A percentile compares a stretch with the other conserved stretches of the same genome.
These are phyloP conservation scores for Cucurbita moschata DNA, from an alignment of 306 rosid genomes.

Conservation along the genomic window DNA sequence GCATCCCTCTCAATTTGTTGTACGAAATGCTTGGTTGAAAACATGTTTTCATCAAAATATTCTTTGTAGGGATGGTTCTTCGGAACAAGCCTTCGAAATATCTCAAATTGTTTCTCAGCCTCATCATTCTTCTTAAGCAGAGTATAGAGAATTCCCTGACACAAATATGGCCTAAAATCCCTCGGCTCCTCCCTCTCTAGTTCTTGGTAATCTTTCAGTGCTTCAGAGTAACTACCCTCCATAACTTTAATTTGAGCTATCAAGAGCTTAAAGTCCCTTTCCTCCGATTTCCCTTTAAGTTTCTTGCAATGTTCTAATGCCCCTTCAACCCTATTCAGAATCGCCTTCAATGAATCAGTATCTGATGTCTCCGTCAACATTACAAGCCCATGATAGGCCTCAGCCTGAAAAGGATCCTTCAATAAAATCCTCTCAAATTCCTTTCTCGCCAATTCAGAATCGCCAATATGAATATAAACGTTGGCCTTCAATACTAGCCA, in stretches of 20 bases:
- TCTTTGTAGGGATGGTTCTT: slow-evolving; percentile 66
- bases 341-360: slow-evolving; percentile 12
- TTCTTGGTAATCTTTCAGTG: slow-evolving; percentile 60
- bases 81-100: slow-evolving; percentile 57
- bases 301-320: slow-evolving; percentile 35
- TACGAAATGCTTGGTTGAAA: slow-evolving; percentile 35
- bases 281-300: slow-evolving; percentile 30
- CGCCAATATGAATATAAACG: slow-evolving; percentile 28
- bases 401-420: slow-evolving; percentile 42
- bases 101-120: slow-evolving; percentile 67
- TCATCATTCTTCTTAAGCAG: slow-evolving; percentile 56
- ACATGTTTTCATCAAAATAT: slow-evolving; percentile 64
- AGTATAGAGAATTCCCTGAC: slow-evolving; percentile 78
- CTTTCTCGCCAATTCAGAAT: slow-evolving; percentile 27
- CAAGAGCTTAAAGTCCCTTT: slow-evolving; percentile 76
- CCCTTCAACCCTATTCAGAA: slow-evolving; percentile 36
- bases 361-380: slow-evolving; percentile 33
- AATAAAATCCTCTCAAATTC: slow-evolving; percentile 40
- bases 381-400: slow-evolving; percentile 69
- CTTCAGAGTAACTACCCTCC: slow-evolving; percentile 48
- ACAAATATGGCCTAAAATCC: slow-evolving; percentile 79
- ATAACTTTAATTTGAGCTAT: slow-evolving; percentile 63
- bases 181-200: slow-evolving; percentile 65
- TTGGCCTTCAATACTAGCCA: slow-evolving; percentile 64
- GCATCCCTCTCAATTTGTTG: slow-evolving; percentile 31